Conservation (phyloP, 78 protist species). For the Dictyostelium purpureum region DNA sequence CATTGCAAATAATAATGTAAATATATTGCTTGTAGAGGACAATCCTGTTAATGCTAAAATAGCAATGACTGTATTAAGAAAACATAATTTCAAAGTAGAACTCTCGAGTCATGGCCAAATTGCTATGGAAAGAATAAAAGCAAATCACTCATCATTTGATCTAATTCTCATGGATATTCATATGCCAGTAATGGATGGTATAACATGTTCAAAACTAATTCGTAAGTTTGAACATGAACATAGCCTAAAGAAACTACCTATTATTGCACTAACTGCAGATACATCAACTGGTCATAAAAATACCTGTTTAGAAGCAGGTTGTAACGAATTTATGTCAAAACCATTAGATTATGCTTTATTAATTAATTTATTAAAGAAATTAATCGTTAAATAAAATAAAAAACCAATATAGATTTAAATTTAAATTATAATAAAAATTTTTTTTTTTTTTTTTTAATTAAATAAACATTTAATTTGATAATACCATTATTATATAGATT, state of each 20-base stretch:
- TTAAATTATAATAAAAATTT: no score
- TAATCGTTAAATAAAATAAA: not conserved
- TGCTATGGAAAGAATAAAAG: conserved; percentile 48
- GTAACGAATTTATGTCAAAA: conserved; percentile 76
- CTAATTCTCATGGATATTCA: conserved; percentile 68
- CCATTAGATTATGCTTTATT: conserved; percentile 57
- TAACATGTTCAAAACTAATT: conserved; percentile 59
- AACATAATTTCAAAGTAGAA: conserved; percentile 56
- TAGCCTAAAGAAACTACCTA: conserved; percentile 31
- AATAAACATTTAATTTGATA: no score
- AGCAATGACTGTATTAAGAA: conserved; percentile 51
- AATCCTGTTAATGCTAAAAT: conserved; percentile 55
- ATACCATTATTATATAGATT: no score
- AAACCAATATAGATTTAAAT: no score
- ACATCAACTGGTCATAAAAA: conserved; percentile 59
- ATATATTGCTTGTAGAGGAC: conserved; percentile 48
- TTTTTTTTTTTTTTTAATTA: no score
- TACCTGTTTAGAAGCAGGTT: conserved; percentile 74
- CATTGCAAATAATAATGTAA: not conserved
- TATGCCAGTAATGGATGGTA: conserved; percentile 84
- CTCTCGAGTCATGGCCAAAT: conserved; percentile 43
- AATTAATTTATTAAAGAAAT: conserved; percentile 33
- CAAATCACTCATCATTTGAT: conserved; percentile 1
- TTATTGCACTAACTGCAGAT: conserved; percentile 73
- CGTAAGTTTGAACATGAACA: conserved; percentile 70